These are phyloP conservation scores for Cryptococcus hybrid DNA, from an alignment of 1,284 basidiomycete genomes.

Conservation along the genomic window DNA sequence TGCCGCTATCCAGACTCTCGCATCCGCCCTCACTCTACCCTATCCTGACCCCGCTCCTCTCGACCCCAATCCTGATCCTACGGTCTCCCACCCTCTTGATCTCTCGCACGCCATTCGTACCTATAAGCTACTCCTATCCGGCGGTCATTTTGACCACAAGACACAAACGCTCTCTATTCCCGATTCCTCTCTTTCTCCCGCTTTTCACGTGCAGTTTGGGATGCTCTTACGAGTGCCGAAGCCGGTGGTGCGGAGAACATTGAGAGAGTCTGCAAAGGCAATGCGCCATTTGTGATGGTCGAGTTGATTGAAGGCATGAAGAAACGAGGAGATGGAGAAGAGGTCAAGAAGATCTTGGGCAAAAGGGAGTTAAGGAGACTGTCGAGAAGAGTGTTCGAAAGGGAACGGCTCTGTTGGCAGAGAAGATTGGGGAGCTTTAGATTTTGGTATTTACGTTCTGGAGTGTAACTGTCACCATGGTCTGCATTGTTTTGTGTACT, in stretches of 20 bases:
- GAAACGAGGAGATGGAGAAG: conserved; percentile 51
- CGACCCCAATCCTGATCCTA: conserved; percentile 24
- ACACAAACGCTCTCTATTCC: conserved; percentile 57
- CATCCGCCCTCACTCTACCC: conserved; percentile 57
- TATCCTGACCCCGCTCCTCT: conserved; percentile 54
- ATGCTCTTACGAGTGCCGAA: conserved; percentile 52
- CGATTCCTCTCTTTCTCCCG: conserved; percentile 58
- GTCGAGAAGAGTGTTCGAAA: conserved; percentile 42
- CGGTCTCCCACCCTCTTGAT: conserved; percentile 65
- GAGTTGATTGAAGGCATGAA: conserved; percentile 68
- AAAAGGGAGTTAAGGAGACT: conserved; percentile 49
- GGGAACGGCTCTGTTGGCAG: conserved; percentile 41
- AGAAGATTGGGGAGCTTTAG: conserved; percentile 38
- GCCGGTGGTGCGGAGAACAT: conserved; percentile 47
- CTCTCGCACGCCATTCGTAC: conserved; percentile 73
- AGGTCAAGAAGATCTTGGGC: conserved; percentile 61
- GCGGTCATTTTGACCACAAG: conserved; percentile 75
- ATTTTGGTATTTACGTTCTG: not conserved
- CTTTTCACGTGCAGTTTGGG: conserved; percentile 60
- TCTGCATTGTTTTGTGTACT: conserved; percentile 58
- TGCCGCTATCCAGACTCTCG: conserved; percentile 60
- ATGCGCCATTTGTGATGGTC: conserved; percentile 74
- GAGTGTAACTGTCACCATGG: not conserved
- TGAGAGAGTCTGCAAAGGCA: conserved; percentile 61
- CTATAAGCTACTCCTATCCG: conserved; percentile 82